A percentile compares a stretch with the other conserved stretches of the same genome.
Evolutionary conservation across 1,284 basidiomycete genomes (phyloP).

Genomic region (Trichosporon sp.): DNA sequence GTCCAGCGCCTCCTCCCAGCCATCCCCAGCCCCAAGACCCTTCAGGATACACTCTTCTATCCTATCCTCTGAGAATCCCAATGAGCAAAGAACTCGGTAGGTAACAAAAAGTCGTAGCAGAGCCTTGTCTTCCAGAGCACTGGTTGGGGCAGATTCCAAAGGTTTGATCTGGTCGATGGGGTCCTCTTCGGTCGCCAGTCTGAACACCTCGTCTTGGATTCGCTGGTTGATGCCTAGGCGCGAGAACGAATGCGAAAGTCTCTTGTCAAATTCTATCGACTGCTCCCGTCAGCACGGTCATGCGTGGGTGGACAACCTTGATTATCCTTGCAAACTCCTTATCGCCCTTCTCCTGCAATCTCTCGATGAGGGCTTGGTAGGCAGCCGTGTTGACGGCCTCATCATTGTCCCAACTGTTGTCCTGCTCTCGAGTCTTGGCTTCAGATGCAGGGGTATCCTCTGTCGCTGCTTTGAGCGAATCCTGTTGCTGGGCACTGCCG

Average conservation of each 20-base stretch:
- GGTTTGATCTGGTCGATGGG: constrained; percentile 32
- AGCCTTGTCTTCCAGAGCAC: constrained; percentile 67
- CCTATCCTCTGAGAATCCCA: constrained; percentile 75
- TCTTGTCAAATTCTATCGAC: constrained; percentile 81
- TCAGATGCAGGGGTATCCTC: no score
- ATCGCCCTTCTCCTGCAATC: constrained; percentile 82
- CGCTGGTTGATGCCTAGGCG: constrained; percentile 67
- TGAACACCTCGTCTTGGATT: constrained; percentile 66
- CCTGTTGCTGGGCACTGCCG: background rate
- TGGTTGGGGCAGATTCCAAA: background rate
- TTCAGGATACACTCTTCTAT: constrained; percentile 57
- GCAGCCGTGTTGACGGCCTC: constrained; percentile 37
- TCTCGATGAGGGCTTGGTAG: constrained; percentile 66
- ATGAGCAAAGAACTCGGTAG: constrained; percentile 76
- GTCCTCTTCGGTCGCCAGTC: constrained; percentile 45
- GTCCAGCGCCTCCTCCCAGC: constrained; percentile 87
- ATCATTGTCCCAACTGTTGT: constrained; percentile 47
- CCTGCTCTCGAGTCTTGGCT: no score
- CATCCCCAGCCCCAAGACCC: constrained; percentile 60
- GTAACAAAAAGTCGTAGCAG: constrained; percentile 73
- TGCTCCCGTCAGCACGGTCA: constrained; percentile 47
- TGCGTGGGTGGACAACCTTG: constrained; percentile 58
- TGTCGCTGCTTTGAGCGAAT: background rate
- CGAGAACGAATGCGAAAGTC: constrained; percentile 70
- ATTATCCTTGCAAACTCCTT: constrained; percentile 76